Base-by-base conservation (phyloP, 495 filamentous ascomycete species). In the Filosporella fistucella region DNA sequence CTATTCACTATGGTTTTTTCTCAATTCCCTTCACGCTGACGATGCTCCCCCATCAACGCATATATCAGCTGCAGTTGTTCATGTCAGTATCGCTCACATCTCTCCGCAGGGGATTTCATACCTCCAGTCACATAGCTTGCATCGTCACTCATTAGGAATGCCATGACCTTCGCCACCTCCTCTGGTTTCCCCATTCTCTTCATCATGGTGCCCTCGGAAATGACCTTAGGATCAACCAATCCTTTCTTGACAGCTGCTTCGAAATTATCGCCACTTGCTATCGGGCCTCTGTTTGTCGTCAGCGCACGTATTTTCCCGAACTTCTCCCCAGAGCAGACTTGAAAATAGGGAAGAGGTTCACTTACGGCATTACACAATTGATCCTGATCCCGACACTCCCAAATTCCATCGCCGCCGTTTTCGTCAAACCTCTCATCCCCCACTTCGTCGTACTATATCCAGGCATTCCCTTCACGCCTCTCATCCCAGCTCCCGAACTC, bases 401-500 rank as follows among this genome's bases (percentile, higher is more conserved):
- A 38, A 70, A 72, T 59, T 85, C 80, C 45, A 71, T 74, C 2
- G 81, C 80, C 14, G 78, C 78, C 9, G 66, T 64, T 51, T 63
- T 72, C 10, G 77, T 81, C 54, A 86, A 57, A 13, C 78, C 82
- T 33, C 81, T 62, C 30, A 86, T 70, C 11, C 70, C 80, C 58
- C 63, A 63, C 55, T 83, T 83, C 21, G 68, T 76, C 9, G 76
- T 68, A 40, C 67, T 67, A 61, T 85, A 84, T 21, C 75, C 70
- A 6, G 66, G 68, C 58, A 68, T 62, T 20, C 68, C 65, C 9
- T 68, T 38, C 53, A 61, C 62, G 48, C 80, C 81, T 42, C 60
- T 61, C 12, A 82, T 21, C 0, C 80, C 81, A 17, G 74, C 69
- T 25, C 77, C 68, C 45, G 73, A 76, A 11, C 70, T 63, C 16